Evolutionary conservation across 495 filamentous ascomycete species (phyloP).

Genomic region (Cercophora samala): DNA sequence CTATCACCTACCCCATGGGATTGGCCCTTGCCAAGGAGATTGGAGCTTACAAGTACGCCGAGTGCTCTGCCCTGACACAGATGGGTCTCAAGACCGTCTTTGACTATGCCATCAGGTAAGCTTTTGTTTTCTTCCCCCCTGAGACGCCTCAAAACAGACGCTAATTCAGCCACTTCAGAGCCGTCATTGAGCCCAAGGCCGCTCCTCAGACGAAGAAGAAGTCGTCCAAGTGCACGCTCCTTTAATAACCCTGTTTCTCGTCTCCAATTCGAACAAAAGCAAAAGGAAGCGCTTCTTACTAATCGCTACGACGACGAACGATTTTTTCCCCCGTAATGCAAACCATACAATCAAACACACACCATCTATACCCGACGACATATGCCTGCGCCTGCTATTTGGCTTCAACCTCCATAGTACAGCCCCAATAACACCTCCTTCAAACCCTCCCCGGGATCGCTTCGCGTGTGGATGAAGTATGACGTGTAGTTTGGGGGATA

Average conservation of each 20-base stretch:
- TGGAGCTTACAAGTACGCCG: slow-evolving; percentile 87
- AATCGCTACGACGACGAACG: slow-evolving; percentile 18
- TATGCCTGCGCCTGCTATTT: slow-evolving; percentile 16
- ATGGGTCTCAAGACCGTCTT: slow-evolving; percentile 96
- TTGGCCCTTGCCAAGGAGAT: slow-evolving; percentile 86
- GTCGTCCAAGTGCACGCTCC: slow-evolving; percentile 65
- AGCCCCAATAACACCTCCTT: slow-evolving; percentile 8
- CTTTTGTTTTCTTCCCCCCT: slow-evolving; percentile 1
- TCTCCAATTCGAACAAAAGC: background rate
- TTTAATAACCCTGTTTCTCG: slow-evolving; percentile 45
- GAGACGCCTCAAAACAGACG: background rate
- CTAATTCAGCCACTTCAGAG: slow-evolving; percentile 48
- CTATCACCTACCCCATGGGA: slow-evolving; percentile 86
- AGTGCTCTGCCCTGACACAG: slow-evolving; percentile 97
- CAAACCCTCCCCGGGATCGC: background rate
- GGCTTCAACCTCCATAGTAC: background rate
- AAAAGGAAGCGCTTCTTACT: background rate
- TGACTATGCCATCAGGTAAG: slow-evolving; percentile 91
- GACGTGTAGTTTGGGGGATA: background rate
- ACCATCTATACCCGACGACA: slow-evolving; percentile 30
- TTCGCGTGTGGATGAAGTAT: slow-evolving; percentile 1
- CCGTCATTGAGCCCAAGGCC: slow-evolving; percentile 77
- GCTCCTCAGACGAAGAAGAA: slow-evolving; percentile 59
- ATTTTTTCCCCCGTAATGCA: slow-evolving; percentile 17
- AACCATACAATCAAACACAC: slow-evolving; percentile 7